Evolutionary conservation across 108 stramenopile species (phyloP).

Genomic region (Schizochytrium sp.): DNA sequence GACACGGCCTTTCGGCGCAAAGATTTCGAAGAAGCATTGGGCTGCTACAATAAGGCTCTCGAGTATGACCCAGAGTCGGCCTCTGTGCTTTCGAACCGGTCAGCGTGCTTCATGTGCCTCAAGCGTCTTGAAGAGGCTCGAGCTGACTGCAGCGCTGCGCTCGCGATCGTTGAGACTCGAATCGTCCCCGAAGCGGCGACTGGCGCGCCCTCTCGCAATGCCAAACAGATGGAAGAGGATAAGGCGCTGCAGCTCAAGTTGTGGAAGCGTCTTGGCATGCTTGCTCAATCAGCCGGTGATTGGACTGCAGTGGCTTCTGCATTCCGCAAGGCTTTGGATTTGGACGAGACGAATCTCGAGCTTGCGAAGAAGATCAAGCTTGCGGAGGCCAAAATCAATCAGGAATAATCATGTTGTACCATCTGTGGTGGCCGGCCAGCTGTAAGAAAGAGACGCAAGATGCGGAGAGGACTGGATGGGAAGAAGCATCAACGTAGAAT

Average conservation of each 20-base stretch:
- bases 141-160: conserved; percentile 36
- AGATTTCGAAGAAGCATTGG: conserved; percentile 22
- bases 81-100: conserved; percentile 38
- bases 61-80: conserved; percentile 30
- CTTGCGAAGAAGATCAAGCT: not conserved
- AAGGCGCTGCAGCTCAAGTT: not conserved
- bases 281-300: not conserved
- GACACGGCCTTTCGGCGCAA: conserved; percentile 26
- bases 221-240: not conserved
- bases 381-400: not conserved
- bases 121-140: conserved; percentile 23
- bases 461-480: no score
- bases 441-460: no score
- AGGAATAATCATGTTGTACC: not conserved
- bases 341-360: not conserved
- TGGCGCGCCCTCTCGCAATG: not conserved
- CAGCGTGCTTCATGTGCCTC: conserved; percentile 39
- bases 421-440: not conserved
- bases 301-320: not conserved
- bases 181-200: not conserved
- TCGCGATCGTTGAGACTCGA: conserved; percentile 21
- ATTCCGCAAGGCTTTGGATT: not conserved
- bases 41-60: conserved; percentile 36
- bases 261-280: not conserved
- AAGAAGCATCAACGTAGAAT: no score